Percentiles rank a stretch among this genome's conserved stretches.
Evolutionary conservation across 352 stramenopile species (phyloP).

Genomic region (Globisporangium spiculum): DNA sequence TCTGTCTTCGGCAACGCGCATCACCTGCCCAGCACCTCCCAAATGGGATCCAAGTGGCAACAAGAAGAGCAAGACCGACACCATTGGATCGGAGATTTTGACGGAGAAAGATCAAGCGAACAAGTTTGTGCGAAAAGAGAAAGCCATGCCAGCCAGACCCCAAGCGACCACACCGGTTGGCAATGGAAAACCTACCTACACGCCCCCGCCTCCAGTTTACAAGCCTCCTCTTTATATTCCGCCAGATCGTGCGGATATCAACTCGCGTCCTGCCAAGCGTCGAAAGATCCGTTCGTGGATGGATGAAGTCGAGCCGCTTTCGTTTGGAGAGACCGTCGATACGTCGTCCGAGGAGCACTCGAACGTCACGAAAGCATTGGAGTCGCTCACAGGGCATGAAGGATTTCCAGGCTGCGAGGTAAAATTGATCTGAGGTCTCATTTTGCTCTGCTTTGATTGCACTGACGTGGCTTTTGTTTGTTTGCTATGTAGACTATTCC

Average conservation of each 20-base stretch:
- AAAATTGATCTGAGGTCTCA: slow-evolving; percentile 6
- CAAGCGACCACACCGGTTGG: slow-evolving; percentile 23
- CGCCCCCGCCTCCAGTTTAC: slow-evolving; percentile 48
- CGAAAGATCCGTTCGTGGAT: slow-evolving; percentile 87
- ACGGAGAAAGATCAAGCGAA: slow-evolving; percentile 62
- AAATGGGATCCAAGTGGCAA: slow-evolving; percentile 58
- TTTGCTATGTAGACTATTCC: slow-evolving; percentile 60
- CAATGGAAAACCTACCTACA: slow-evolving; percentile 25
- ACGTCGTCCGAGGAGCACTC: slow-evolving; percentile 64
- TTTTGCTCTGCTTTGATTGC: neutral
- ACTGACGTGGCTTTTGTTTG: neutral
- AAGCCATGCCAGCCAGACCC: slow-evolving; percentile 7
- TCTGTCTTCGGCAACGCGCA: slow-evolving; percentile 37
- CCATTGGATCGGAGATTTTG: slow-evolving; percentile 59
- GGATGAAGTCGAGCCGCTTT: slow-evolving; percentile 67
- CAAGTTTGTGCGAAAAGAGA: slow-evolving; percentile 57
- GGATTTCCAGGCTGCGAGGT: slow-evolving; percentile 86
- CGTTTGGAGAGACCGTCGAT: slow-evolving; percentile 58
- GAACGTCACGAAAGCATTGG: slow-evolving; percentile 44
- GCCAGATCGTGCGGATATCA: slow-evolving; percentile 50
- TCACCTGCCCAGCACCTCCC: slow-evolving; percentile 51
- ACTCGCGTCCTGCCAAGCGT: slow-evolving; percentile 55
- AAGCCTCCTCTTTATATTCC: slow-evolving; percentile 73
- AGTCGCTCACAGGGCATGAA: slow-evolving; percentile 67
- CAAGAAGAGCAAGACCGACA: slow-evolving; percentile 35